Conservation (phyloP, 257 asterid genomes). For the Solanum habrochaites region DNA sequence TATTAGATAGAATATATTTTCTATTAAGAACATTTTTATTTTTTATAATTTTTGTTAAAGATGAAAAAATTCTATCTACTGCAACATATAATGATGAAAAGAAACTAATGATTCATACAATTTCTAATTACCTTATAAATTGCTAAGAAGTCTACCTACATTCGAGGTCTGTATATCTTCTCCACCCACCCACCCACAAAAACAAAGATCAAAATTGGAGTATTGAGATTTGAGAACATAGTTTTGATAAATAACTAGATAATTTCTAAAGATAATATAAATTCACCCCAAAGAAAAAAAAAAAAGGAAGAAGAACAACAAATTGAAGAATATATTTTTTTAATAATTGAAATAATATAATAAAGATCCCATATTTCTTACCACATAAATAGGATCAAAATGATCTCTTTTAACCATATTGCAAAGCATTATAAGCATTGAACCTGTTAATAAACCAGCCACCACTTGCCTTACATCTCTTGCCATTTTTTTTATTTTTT, state of each 20-base stretch:
- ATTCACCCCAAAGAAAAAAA: neutral
- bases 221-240: neutral
- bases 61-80: neutral
- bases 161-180: neutral
- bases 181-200: neutral
- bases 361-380: neutral
- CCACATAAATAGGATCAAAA: slow-evolving; percentile 38
- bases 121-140: neutral
- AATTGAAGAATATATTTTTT: neutral
- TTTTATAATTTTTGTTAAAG: neutral
- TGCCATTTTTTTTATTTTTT: slow-evolving; percentile 3
- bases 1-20: neutral
- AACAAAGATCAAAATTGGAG: neutral
- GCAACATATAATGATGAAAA: neutral
- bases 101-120: neutral
- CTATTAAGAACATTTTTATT: neutral
- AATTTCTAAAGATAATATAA: neutral
- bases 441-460: slow-evolving; percentile 44
- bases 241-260: neutral
- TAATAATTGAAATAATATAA: neutral
- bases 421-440: slow-evolving; percentile 52
- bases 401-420: slow-evolving; percentile 54
- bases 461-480: slow-evolving; percentile 40
- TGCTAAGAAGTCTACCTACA: neutral
- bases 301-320: neutral